Conservation (phyloP, 345 rosid genomes). For the Eutrema yunnanense region DNA sequence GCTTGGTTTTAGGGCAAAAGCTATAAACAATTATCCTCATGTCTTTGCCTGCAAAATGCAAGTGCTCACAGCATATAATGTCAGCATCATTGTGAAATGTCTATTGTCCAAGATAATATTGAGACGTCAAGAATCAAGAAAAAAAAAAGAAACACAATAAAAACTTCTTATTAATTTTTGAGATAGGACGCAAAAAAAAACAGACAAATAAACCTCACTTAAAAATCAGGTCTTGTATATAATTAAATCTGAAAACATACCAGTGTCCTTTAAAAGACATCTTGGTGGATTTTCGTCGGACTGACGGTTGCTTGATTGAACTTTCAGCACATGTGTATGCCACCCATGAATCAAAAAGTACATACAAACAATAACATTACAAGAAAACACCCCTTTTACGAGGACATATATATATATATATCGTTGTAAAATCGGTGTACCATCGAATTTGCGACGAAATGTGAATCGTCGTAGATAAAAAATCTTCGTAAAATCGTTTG, state of each 20-base stretch:
- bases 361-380: not conserved
- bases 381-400: no score
- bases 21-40: slow-evolving; percentile 91
- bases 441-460: no score
- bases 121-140: not conserved
- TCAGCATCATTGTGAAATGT: not conserved
- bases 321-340: slow-evolving; percentile 47
- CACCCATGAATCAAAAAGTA: not conserved
- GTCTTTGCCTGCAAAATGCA: slow-evolving; percentile 72
- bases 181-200: not conserved
- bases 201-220: not conserved
- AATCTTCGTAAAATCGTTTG: no score
- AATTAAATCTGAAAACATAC: slow-evolving; percentile 33
- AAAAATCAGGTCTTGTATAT: not conserved
- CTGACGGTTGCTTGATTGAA: slow-evolving; percentile 63
- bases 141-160: not conserved
- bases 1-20: slow-evolving; percentile 79
- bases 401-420: no score
- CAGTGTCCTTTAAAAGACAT: slow-evolving; percentile 87
- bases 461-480: no score
- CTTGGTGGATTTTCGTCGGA: slow-evolving; percentile 61
- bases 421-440: no score
- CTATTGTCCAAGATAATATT: not conserved
- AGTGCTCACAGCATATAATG: not conserved
- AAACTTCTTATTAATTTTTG: not conserved